Conservation (phyloP, 2,329 filamentous ascomycete species). For the Colletotrichum orbiculare region DNA sequence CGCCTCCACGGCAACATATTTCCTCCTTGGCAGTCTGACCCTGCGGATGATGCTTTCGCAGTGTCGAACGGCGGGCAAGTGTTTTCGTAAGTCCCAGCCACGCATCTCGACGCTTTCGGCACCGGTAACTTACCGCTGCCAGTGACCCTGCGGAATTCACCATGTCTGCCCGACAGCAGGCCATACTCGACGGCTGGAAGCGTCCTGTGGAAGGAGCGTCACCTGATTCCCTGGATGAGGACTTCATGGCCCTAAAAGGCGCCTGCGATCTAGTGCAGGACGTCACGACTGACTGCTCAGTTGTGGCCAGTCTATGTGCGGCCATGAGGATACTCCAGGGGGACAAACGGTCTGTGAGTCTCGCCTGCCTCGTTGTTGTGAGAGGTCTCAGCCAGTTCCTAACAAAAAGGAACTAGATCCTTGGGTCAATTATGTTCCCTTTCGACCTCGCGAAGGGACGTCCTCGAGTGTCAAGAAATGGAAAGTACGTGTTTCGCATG, state of each 20-base stretch:
- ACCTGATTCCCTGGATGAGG: conserved; percentile 48
- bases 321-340: conserved; percentile 76
- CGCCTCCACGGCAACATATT: conserved; percentile 86
- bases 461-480: conserved; percentile 77
- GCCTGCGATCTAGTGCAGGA: conserved; percentile 92
- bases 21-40: conserved; percentile 81
- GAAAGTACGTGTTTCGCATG: conserved; percentile 91
- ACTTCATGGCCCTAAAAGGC: conserved; percentile 66
- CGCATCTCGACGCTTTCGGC: too few species aligned
- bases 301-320: conserved; percentile 94
- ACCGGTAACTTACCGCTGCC: conserved; percentile 3
- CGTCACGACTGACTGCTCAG: conserved; percentile 94
- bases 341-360: conserved; percentile 73
- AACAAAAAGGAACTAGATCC: conserved; percentile 60
- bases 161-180: conserved; percentile 78
- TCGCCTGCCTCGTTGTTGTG: background rate
- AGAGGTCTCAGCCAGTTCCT: background rate
- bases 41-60: conserved; percentile 71
- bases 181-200: conserved; percentile 87
- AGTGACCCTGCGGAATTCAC: conserved; percentile 78
- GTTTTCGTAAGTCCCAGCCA: conserved; percentile 69
- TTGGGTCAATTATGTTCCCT: conserved; percentile 80
- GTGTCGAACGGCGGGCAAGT: conserved; percentile 56
- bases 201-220: conserved; percentile 74
- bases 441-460: conserved; percentile 68